phyloP scores from a whole-genome alignment of 108 stramenopile species.

The Skeletonema marinoi region DNA sequence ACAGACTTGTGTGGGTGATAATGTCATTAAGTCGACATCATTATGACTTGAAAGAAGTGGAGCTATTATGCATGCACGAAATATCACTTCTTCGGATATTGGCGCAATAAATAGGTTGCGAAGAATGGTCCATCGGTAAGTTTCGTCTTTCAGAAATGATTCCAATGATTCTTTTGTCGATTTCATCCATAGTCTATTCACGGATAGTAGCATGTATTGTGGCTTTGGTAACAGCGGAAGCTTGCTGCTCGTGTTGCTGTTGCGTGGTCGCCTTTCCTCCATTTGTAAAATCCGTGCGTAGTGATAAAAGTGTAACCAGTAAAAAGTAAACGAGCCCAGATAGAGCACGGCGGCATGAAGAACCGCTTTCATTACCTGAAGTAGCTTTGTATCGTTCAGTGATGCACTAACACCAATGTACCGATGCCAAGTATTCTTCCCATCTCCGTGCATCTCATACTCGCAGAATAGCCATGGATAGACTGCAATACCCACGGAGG shows the following conservation, averaged over 20 bases:
- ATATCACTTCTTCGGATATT: conserved; percentile 79
- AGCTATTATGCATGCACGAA: conserved; percentile 75
- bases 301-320: conserved; percentile 30
- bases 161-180: conserved; percentile 11
- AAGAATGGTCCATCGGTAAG: conserved; percentile 52
- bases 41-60: conserved; percentile 44
- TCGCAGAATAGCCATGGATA: conserved; percentile 68
- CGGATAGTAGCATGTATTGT: conserved; percentile 13
- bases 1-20: conserved; percentile 20
- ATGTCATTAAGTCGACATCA: conserved; percentile 10
- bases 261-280: not conserved
- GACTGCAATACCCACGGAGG: conserved; percentile 28
- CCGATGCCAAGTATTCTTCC: conserved; percentile 4
- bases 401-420: conserved; percentile 20
- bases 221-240: conserved; percentile 19
- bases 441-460: not conserved
- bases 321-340: conserved; percentile 32
- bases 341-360: conserved; percentile 40
- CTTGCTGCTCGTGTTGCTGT: conserved; percentile 8
- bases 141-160: conserved; percentile 17
- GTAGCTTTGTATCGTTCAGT: not conserved
- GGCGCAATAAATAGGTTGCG: conserved; percentile 76
- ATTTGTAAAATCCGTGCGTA: conserved; percentile 12
- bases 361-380: conserved; percentile 14
- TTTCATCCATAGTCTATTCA: conserved; percentile 12